A percentile compares a stretch with the other conserved stretches of the same genome.
Conservation (phyloP, 148 eudicot species). For the Vaccinium myrtillus region DNA sequence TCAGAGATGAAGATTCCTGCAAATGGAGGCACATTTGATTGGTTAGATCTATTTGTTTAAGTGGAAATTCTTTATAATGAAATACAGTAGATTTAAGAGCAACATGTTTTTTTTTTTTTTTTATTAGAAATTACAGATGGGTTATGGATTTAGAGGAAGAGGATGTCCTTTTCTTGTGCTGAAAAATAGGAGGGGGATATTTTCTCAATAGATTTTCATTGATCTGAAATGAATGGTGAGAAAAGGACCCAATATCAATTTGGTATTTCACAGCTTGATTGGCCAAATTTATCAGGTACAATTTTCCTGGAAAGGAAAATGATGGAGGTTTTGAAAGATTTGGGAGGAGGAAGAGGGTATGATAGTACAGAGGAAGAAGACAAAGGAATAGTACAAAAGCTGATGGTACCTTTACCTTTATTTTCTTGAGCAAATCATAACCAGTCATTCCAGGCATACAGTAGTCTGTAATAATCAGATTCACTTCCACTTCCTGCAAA, state of each 20-base stretch:
- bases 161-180: not conserved
- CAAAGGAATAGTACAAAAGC: conserved; percentile 21
- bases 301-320: conserved; percentile 28
- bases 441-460: conserved; percentile 99
- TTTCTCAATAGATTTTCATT: conserved; percentile 19
- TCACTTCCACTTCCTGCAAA: conserved; percentile 72
- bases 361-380: not conserved
- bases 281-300: conserved; percentile 9
- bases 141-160: not conserved
- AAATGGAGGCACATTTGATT: conserved; percentile 13
- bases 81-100: not conserved
- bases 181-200: conserved; percentile 4
- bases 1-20: conserved; percentile 85
- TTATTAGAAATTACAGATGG: too few species aligned
- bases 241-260: conserved; percentile 17
- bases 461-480: conserved; percentile 89
- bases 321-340: not conserved
- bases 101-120: not conserved
- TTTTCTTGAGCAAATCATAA: conserved; percentile 93
- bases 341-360: conserved; percentile 1
- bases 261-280: not conserved
- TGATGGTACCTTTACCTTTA: conserved; percentile 81
- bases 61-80: not conserved
- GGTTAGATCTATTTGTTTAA: not conserved
- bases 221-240: conserved; percentile 22